Conservation (phyloP, 805 yeast genomes). For the Spencermartinsiella europaea region DNA sequence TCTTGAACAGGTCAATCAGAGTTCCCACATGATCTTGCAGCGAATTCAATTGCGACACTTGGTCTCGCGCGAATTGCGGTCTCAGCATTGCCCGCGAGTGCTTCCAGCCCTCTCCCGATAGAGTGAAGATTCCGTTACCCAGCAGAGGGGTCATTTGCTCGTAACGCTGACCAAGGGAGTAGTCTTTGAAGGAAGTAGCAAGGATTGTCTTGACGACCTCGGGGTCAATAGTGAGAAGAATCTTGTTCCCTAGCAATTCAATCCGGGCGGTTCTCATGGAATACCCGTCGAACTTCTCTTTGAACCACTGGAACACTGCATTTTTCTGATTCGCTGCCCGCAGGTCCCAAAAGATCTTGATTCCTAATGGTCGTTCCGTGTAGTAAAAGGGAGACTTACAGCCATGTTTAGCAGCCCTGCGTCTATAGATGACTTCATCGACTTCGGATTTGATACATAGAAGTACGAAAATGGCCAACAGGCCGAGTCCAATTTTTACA, state of each 20-base stretch:
- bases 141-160: slow-evolving; percentile 27
- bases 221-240: slow-evolving; percentile 28
- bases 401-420: slow-evolving; percentile 8
- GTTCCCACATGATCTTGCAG: slow-evolving; percentile 27
- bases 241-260: slow-evolving; percentile 20
- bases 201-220: slow-evolving; percentile 31
- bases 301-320: slow-evolving; percentile 5
- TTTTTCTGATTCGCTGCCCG: slow-evolving; percentile 5
- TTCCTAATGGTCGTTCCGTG: slow-evolving; percentile 11
- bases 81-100: slow-evolving; percentile 35
- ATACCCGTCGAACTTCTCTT: slow-evolving; percentile 1
- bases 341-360: slow-evolving; percentile 1
- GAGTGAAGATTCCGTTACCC: slow-evolving; percentile 35
- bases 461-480: slow-evolving; percentile 4
- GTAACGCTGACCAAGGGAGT: slow-evolving; percentile 27
- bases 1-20: slow-evolving; percentile 17
- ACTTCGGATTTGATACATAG: slow-evolving; percentile 1
- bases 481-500: slow-evolving; percentile 4
- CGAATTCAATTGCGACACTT: slow-evolving; percentile 27
- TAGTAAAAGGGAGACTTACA: slow-evolving; percentile 1
- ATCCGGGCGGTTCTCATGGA: slow-evolving; percentile 6
- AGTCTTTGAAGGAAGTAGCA: slow-evolving; percentile 32
- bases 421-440: slow-evolving; percentile 5
- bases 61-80: slow-evolving; percentile 34
- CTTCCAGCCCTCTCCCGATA: slow-evolving; percentile 33